Percentiles rank a stretch among this genome's conserved stretches.
Conservation (phyloP, 2,329 filamentous ascomycete species). For the Pseudogymnoascus verrucosus region DNA sequence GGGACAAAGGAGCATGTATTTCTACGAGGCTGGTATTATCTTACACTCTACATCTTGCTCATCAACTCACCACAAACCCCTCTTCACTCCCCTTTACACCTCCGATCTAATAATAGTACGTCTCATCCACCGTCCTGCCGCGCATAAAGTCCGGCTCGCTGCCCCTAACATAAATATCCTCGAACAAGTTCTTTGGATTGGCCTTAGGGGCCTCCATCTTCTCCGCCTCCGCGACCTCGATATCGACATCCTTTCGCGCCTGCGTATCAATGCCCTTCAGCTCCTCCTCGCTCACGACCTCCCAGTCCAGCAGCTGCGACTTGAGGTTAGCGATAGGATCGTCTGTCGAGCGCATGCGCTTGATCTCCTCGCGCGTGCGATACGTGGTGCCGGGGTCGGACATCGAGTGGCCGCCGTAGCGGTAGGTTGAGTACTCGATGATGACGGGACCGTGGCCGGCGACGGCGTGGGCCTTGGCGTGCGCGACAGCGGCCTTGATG, state of each 20-base stretch:
- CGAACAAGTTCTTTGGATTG: slow-evolving; percentile 76
- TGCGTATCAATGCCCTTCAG: slow-evolving; percentile 95
- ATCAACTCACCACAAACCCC: too few relatives aligned
- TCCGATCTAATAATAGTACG: slow-evolving; percentile 62
- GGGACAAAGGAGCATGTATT: too few relatives aligned
- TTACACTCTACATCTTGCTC: too few relatives aligned
- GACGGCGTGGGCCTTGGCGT: slow-evolving; percentile 81
- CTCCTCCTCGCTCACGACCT: slow-evolving; percentile 83
- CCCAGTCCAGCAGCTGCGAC: slow-evolving; percentile 96
- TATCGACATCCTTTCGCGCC: slow-evolving; percentile 74
- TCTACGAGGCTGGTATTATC: too few relatives aligned
- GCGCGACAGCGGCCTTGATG: slow-evolving; percentile 91
- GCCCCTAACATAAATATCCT: slow-evolving; percentile 91
- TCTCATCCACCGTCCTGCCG: slow-evolving; percentile 84
- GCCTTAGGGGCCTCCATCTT: slow-evolving; percentile 74
- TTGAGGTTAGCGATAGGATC: slow-evolving; percentile 97
- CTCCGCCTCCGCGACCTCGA: slow-evolving; percentile 86
- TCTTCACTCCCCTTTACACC: too few relatives aligned
- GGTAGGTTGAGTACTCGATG: slow-evolving; percentile 98
- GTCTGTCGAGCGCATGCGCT: slow-evolving; percentile 98
- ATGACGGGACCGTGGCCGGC: slow-evolving; percentile 87
- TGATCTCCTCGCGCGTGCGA: slow-evolving; percentile 97
- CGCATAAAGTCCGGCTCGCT: slow-evolving; percentile 82
- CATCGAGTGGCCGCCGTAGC: slow-evolving; percentile 99
- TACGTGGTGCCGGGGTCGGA: slow-evolving; percentile 99